phyloP scores from a whole-genome alignment of 805 yeast species.

The Barnettozyma siamensis region DNA sequence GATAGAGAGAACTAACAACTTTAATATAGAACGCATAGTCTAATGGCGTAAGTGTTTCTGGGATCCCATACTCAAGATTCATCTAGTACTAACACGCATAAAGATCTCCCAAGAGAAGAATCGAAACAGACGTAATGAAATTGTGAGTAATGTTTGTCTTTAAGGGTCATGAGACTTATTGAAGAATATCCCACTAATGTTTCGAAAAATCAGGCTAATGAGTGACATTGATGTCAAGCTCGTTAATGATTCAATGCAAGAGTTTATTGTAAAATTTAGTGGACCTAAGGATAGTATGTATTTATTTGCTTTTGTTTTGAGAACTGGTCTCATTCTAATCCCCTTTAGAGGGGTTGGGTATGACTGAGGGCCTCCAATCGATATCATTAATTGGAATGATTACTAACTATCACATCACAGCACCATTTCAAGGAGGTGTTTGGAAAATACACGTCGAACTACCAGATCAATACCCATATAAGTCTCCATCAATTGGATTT shows the following conservation, averaged over 20 bases:
- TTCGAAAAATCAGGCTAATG: slow-evolving; percentile 50
- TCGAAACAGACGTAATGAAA: slow-evolving; percentile 95
- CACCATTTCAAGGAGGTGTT: slow-evolving; percentile 84
- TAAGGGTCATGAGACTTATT: background rate
- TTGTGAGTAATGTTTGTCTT: slow-evolving; percentile 43
- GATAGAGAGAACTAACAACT: too few relatives aligned
- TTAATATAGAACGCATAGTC: too few relatives aligned
- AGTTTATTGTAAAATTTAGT: slow-evolving; percentile 73
- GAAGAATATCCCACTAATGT: background rate
- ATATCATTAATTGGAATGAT: too few relatives aligned
- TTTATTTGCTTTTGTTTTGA: too few relatives aligned
- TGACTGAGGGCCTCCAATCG: too few relatives aligned
- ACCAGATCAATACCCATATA: slow-evolving; percentile 93
- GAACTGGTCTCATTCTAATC: too few relatives aligned
- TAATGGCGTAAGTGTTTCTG: slow-evolving; percentile 3
- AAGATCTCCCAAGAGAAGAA: slow-evolving; percentile 37
- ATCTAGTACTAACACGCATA: background rate
- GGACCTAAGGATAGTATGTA: slow-evolving; percentile 69
- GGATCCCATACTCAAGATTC: too few relatives aligned
- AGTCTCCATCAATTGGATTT: slow-evolving; percentile 93
- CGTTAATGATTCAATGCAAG: slow-evolving; percentile 79
- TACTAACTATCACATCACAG: slow-evolving; percentile 14
- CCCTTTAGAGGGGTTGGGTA: too few relatives aligned
- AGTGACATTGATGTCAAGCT: slow-evolving; percentile 85
- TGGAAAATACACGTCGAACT: slow-evolving; percentile 92